phyloP scores from a whole-genome alignment of 208 protist species.

The Strigomonas galati region DNA sequence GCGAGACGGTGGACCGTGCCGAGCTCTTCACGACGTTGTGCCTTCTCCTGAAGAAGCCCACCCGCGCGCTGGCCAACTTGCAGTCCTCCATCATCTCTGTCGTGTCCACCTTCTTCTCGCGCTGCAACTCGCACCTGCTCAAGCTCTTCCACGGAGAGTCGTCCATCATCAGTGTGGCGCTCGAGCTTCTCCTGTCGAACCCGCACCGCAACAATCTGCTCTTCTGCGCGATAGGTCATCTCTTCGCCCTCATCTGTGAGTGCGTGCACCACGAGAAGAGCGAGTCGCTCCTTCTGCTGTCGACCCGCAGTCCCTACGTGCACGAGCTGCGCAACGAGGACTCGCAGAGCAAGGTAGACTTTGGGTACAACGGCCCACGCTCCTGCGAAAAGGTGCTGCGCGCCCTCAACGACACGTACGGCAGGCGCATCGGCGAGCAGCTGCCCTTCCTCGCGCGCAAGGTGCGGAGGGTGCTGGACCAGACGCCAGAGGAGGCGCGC shows the following conservation, averaged over 20 bases:
- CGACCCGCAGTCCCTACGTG: conserved; percentile 19
- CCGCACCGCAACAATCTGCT: conserved; percentile 52
- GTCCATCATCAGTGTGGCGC: conserved; percentile 28
- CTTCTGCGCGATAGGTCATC: conserved; percentile 36
- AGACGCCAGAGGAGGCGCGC: conserved; percentile 69
- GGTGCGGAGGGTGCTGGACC: conserved; percentile 35
- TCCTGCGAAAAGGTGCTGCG: conserved; percentile 26
- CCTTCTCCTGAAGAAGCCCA: conserved; percentile 13
- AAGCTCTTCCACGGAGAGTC: conserved; percentile 12
- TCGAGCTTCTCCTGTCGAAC: conserved; percentile 40
- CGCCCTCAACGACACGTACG: conserved; percentile 28
- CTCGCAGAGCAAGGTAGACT: conserved; percentile 24
- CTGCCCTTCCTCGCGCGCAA: conserved; percentile 30
- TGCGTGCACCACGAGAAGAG: conserved; percentile 52
- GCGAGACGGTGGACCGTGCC: conserved; percentile 24
- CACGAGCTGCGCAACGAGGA: conserved; percentile 23
- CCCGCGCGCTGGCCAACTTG: conserved; percentile 40
- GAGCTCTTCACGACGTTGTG: conserved; percentile 23
- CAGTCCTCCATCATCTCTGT: conserved; percentile 52
- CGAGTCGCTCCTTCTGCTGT: conserved; percentile 8
- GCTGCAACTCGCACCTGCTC: conserved; percentile 18
- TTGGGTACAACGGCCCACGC: background rate
- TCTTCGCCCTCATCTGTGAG: conserved; percentile 43
- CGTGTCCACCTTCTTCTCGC: conserved; percentile 29
- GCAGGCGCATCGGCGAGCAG: conserved; percentile 19